Evolutionary conservation across 176 grass and related monocot genomes (phyloP), one percentile per base, ranked within the genome.

Genomic region (Triticum dicoccoides): DNA sequence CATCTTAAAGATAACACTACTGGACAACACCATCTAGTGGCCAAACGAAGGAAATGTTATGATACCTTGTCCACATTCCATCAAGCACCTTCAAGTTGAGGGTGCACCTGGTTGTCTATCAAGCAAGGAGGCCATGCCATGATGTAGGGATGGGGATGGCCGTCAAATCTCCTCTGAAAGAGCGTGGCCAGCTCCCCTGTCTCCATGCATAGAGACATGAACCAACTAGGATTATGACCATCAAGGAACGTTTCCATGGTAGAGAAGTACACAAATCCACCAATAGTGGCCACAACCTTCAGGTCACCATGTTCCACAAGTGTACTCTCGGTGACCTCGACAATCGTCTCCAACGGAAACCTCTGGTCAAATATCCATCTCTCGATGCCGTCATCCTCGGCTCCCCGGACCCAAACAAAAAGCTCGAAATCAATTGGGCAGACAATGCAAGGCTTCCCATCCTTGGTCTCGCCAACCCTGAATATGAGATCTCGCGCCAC

Each of bases 41-140:
- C 69, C 69, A 70, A n/a, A 38, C 9, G 1, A 70, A 21, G 17
- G 34, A 20, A 37, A 38, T 11, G 11, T 41, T n/a, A 70, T 21
- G 18, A n/a, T 70, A 70, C 68, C 18, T 70, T 39, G 2, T n/a
- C 35, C 35, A 23, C 9, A n/a, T 39, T 23, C 37, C 69, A 21
- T 71, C 20, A 71, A 71, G 35, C 69, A 71, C 20, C 20, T 39
- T 70, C 9, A 0, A 70, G 8, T 39, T 70, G 68, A 70, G 68
- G 68, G 34, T 38, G 68, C 34, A n/a, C 18, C 9, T 39, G 20
- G 34, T 70, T 39, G 9, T 39, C 34, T 5, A n/a, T 70, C 68
- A 70, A 70, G 38, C 8, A 37, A 11, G 68, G 68, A 70, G 68
- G 68, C 68, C 68, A 70, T 71, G 69, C 35, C 69, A 71, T 71